Evolutionary conservation across 805 yeast genomes (phyloP).

Genomic region (Spathaspora passalidarum): DNA sequence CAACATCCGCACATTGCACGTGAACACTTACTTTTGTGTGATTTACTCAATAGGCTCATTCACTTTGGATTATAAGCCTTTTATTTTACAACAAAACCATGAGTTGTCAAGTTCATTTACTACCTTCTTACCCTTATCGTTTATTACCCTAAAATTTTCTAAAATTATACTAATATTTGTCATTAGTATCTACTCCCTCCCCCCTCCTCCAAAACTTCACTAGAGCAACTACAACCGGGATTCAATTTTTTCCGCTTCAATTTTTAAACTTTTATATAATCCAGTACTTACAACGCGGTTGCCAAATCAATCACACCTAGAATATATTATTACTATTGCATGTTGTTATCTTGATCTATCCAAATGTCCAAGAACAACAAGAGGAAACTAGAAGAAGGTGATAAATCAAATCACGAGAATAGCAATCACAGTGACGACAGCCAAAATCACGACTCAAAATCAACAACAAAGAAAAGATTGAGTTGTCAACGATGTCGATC

Average conservation of each 20-base stretch:
- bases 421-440: not conserved
- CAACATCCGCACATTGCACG: not conserved
- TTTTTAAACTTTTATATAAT: not conserved
- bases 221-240: not conserved
- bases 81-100: not conserved
- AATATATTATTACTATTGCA: not conserved
- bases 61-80: too few relatives aligned
- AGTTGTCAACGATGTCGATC: slow-evolving; percentile 42
- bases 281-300: not conserved
- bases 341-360: not conserved
- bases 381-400: not conserved
- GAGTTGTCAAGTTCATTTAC: not conserved
- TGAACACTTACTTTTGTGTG: not conserved
- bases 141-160: not conserved
- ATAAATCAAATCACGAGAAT: not conserved
- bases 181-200: too few relatives aligned
- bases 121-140: slow-evolving; percentile 1
- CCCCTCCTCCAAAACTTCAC: not conserved
- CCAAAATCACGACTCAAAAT: not conserved
- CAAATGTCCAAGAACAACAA: not conserved
- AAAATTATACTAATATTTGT: not conserved
- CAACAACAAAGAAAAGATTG: slow-evolving; percentile 10
- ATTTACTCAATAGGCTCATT: not conserved
- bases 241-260: not conserved
- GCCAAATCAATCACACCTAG: not conserved